Evolutionary conservation across 2,329 filamentous ascomycete genomes (phyloP).

Genomic region (Endoconidiophora laricicola): DNA sequence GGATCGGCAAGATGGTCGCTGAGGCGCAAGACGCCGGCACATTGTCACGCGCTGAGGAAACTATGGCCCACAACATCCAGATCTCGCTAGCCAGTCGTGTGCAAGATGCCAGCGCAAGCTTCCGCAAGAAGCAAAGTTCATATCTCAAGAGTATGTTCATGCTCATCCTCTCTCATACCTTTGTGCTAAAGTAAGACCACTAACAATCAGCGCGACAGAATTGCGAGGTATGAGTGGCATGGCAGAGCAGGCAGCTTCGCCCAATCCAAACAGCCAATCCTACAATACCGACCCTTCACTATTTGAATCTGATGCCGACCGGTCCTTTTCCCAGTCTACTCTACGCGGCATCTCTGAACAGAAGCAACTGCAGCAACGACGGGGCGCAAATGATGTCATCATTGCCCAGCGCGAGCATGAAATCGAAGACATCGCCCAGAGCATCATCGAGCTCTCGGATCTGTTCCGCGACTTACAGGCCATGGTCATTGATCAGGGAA

Average conservation of each 20-base stretch:
- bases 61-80: constrained; percentile 92
- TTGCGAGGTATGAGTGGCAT: constrained; percentile 54
- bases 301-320: constrained; percentile 84
- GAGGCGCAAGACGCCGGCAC: constrained; percentile 58
- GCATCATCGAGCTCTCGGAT: constrained; percentile 91
- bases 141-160: constrained; percentile 68
- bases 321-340: constrained; percentile 77
- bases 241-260: constrained; percentile 20
- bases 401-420: constrained; percentile 89
- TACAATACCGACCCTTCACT: constrained; percentile 60
- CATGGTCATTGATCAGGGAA: constrained; percentile 89
- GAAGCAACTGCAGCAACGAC: constrained; percentile 33
- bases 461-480: constrained; percentile 91
- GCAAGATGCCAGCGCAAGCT: constrained; percentile 78
- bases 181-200: too few species aligned
- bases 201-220: constrained; percentile 30
- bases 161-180: background rate
- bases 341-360: constrained; percentile 62
- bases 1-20: constrained; percentile 71
- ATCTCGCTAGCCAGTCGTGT: constrained; percentile 76
- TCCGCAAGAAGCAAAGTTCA: constrained; percentile 92
- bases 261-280: constrained; percentile 27
- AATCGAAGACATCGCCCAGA: constrained; percentile 94
- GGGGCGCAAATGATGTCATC: constrained; percentile 52
- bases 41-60: constrained; percentile 71